phyloP scores from a whole-genome alignment of 2,329 filamentous ascomycete genomes.

The Clarireedia monteithiana region DNA sequence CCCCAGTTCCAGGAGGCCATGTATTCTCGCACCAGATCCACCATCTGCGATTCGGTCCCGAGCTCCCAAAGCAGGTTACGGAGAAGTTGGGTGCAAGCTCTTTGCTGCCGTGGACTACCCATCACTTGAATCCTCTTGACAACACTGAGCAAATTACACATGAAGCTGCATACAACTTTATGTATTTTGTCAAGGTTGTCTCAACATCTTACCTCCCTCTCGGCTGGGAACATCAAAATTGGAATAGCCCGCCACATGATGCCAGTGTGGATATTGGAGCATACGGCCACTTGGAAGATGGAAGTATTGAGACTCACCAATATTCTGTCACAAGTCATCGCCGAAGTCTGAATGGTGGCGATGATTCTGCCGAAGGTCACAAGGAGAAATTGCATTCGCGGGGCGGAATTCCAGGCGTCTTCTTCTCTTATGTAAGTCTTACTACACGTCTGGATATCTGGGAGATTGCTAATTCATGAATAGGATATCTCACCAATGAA shows the following conservation, averaged over 20 bases:
- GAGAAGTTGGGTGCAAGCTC: conserved; percentile 49
- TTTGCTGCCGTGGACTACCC: conserved; percentile 66
- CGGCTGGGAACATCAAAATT: conserved; percentile 60
- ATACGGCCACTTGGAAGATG: conserved; percentile 58
- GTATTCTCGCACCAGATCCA: conserved; percentile 88
- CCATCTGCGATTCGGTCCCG: conserved; percentile 84
- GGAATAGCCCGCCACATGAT: conserved; percentile 33
- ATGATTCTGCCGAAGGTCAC: conserved; percentile 80
- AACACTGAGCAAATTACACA: conserved; percentile 65
- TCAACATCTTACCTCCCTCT: conserved; percentile 90
- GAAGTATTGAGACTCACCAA: conserved; percentile 94
- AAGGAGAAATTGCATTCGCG: conserved; percentile 83
- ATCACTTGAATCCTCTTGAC: conserved; percentile 90
- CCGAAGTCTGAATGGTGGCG: conserved; percentile 75
- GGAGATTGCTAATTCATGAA: background rate
- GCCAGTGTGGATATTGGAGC: conserved; percentile 58
- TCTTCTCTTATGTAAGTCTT: conserved; percentile 86
- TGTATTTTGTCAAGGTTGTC: conserved; percentile 99
- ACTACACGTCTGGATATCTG: background rate
- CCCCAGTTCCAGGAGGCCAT: conserved; percentile 60
- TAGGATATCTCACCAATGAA: conserved; percentile 99
- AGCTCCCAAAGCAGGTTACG: conserved; percentile 66
- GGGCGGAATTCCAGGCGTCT: conserved; percentile 92
- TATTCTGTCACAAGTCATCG: conserved; percentile 98
- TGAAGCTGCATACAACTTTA: conserved; percentile 87